Evolutionary conservation across 2,329 filamentous ascomycete genomes (phyloP), one percentile per base, ranked within the genome.

Genomic region (Penicillium sp.): DNA sequence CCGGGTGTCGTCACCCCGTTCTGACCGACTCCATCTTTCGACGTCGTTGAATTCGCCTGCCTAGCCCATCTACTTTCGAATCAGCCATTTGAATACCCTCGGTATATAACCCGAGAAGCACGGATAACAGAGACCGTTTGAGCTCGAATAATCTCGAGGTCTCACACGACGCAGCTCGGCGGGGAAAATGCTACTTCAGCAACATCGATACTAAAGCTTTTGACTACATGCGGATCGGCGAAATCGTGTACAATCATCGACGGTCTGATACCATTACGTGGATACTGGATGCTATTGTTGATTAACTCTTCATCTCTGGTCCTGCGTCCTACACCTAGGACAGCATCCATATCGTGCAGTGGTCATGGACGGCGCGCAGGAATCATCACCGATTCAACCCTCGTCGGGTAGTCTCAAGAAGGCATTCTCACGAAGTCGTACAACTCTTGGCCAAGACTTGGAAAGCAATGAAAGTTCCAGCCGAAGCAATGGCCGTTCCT

Each of bases 401-500:
- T 57, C 68, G 14, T 35, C 30, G n/a, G 66, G 69, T 47, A 71
- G 71, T 52, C 69, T 75, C 49, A 68, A 68, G 30, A 71, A 68
- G 60, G 66, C 69, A 35, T 67, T 73, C 46, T 61, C 62, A 12
- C 70, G 74, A 20, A 71, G 69, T 55, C 70, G 66, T 61, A 73
- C 71, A 14, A 63, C 68, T n/a, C 65, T 69, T 30, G 65, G 63
- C 28, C 51, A 56, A 38, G 73, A 73, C 28, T 55, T 67, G 9
- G 72, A 74, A 45, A 60, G 62, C 14, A 63, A 68, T 47, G 64
- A 65, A 28, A 67, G 62, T 50, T 68, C 69, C 14, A 57, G 62
- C 51, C 65, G 67, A 35, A 71, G 71, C 59, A 70, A 69, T 64
- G 65, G 65, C 51, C 70, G 68, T 33, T 69, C 67, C 42, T 77